Base-by-base conservation (phyloP, 306 rosid genomes). In the Hippophae gyantsensis region DNA sequence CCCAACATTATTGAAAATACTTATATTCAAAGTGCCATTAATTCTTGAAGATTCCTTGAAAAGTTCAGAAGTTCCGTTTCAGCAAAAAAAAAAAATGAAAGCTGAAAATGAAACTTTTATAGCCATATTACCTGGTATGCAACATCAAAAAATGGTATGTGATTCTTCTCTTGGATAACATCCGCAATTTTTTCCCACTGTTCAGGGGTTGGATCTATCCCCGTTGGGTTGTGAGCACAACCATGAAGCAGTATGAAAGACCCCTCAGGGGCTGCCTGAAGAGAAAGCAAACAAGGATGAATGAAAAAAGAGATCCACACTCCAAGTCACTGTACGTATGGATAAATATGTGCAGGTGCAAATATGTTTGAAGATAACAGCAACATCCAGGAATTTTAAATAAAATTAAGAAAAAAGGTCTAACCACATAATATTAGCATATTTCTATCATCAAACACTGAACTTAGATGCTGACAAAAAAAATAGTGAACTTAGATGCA, bases 171-270 rank as follows among this genome's bases (percentile, higher is more conserved):
- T 67, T 83, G 85, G 78, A 92, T 86, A 66, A 88, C 74, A 80
- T 88, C 95, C 47, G 90, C 99, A 73, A 92, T 88, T 68, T 75
- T 88, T 68, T 82, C 93, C 99, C 99, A 92, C 73, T 92, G 99
- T 32, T 88, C 86, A 32, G 73, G 84, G 13, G 94, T 88, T 53
- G 96, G 99, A 74, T 92, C 99, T 59, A 92, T 92, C 70, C 99
- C 99, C 48, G 99, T 88, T 46, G 99, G 99, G 73, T 92, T 88
- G 77, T 92, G 99, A 57, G 99, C 99, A 77, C 99, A 92, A 68
- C 99, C 99, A 82, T 92, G 99, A 74, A 92, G 96, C 73, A 92
- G 47, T 57, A 92, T 72, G 75, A 92, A 92, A 58, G 99, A 78
- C 68, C 96, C 99, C 73, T 92, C 96, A 1, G 99, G 94, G 52